Percentiles rank a stretch among this genome's conserved stretches.
Evolutionary conservation across 805 yeast species (phyloP).

Genomic region (Yueomyces sp.): DNA sequence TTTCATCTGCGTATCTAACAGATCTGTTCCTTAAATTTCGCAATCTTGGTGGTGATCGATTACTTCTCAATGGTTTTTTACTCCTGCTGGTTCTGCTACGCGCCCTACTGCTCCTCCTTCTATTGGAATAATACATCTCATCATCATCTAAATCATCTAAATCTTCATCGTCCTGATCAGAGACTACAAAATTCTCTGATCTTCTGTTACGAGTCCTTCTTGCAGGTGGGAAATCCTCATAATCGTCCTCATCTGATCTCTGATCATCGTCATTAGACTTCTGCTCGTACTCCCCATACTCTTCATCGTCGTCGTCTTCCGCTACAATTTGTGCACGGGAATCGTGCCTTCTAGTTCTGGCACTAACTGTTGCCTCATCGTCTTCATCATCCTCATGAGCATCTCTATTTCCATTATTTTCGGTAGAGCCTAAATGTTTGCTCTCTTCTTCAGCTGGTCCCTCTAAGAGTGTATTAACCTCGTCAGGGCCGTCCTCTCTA

Average conservation of each 20-base stretch:
- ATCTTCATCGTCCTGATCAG: constrained; percentile 20
- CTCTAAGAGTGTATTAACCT: too few relatives aligned
- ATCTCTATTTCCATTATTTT: constrained; percentile 4
- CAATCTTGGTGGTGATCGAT: constrained; percentile 4
- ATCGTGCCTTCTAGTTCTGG: too few relatives aligned
- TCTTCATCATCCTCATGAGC: constrained; percentile 5
- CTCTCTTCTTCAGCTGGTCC: too few relatives aligned
- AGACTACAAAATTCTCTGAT: too few relatives aligned
- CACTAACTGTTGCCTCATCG: background rate
- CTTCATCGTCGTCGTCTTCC: constrained; percentile 29
- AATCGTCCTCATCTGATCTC: constrained; percentile 7
- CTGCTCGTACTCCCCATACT: constrained; percentile 12
- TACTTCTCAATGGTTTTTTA: too few relatives aligned
- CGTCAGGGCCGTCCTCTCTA: background rate
- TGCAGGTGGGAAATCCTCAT: constrained; percentile 9
- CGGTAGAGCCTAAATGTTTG: background rate
- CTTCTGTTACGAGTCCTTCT: too few relatives aligned
- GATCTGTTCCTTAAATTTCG: constrained; percentile 16
- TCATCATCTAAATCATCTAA: constrained; percentile 16
- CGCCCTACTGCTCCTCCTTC: constrained; percentile 4
- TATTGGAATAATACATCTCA: constrained; percentile 6
- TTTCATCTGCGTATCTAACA: constrained; percentile 8
- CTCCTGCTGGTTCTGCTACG: background rate
- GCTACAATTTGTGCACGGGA: too few relatives aligned
- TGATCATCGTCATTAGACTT: constrained; percentile 7